phyloP scores from a whole-genome alignment of 257 asterid species.

The Capsicum chinense region DNA sequence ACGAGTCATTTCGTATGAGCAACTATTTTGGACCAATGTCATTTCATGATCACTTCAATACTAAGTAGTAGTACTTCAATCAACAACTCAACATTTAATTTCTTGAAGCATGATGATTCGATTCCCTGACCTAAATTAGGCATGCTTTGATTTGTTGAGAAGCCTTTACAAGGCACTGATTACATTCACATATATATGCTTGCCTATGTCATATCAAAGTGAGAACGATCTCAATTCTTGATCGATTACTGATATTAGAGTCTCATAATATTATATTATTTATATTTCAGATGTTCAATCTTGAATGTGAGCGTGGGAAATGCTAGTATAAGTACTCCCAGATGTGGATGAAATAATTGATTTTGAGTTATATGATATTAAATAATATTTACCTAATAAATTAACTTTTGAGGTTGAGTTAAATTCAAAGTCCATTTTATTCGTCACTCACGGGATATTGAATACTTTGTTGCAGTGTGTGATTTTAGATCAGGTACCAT shows the following conservation, averaged over 20 bases:
- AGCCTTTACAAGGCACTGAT: too few relatives aligned
- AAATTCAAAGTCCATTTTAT: neutral
- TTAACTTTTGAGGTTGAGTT: neutral
- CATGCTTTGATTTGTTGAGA: too few relatives aligned
- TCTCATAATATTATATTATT: neutral
- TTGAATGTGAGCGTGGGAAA: neutral
- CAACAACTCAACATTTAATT: neutral
- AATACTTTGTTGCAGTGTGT: neutral
- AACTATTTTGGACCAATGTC: neutral
- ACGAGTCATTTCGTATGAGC: neutral
- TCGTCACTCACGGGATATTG: neutral
- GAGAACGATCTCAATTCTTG: neutral
- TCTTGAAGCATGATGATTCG: neutral
- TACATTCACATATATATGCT: neutral
- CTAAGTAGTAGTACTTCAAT: neutral
- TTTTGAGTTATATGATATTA: neutral
- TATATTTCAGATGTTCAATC: neutral
- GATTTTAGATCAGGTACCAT: neutral
- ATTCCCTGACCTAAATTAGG: neutral
- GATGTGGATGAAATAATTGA: neutral
- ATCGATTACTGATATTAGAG: neutral
- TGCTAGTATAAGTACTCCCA: too few relatives aligned
- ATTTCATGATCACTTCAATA: neutral
- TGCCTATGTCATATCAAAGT: neutral
- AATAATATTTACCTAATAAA: neutral